Evolutionary conservation across 768 basidiomycete species (phyloP).

Genomic region (Cystobasidiopsis lactophilus): DNA sequence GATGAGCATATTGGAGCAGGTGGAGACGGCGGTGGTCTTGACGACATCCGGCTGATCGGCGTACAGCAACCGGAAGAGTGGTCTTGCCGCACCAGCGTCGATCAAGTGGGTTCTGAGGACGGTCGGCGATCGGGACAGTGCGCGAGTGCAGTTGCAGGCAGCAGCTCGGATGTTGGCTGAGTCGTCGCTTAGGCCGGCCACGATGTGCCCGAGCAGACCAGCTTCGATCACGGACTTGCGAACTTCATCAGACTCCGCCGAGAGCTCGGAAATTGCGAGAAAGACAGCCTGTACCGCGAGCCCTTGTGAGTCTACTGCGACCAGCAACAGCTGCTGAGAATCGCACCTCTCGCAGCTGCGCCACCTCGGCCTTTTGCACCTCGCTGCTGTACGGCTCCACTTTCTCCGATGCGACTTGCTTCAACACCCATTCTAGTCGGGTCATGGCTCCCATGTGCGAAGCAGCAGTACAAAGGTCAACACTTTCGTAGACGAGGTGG

Average conservation of each 20-base stretch:
- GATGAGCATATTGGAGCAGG: conserved; percentile 14
- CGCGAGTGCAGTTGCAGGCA: conserved; percentile 64
- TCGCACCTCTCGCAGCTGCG: conserved; percentile 12
- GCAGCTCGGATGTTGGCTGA: conserved; percentile 61
- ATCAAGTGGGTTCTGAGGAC: conserved; percentile 65
- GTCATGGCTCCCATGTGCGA: conserved; percentile 46
- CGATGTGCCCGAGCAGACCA: conserved; percentile 36
- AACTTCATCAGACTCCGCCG: conserved; percentile 49
- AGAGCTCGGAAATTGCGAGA: conserved; percentile 48
- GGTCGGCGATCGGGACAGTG: conserved; percentile 53
- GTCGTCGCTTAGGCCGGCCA: conserved; percentile 36
- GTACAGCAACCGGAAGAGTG: conserved; percentile 39
- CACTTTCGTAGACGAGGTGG: conserved; percentile 48
- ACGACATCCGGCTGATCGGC: conserved; percentile 17
- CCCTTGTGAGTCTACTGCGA: background rate
- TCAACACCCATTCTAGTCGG: conserved; percentile 27
- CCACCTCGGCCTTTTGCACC: conserved; percentile 1
- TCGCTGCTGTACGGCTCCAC: conserved; percentile 16
- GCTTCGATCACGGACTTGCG: conserved; percentile 46
- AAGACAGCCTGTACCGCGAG: conserved; percentile 41
- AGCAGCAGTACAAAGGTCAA: conserved; percentile 42
- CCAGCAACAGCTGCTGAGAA: background rate
- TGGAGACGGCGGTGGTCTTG: conserved; percentile 12
- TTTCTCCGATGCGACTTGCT: conserved; percentile 20
- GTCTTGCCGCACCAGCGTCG: conserved; percentile 55